Evolutionary conservation across 2,329 filamentous ascomycete genomes (phyloP), one percentile per base, ranked within the genome.

Genomic region (Didymella segeticola): DNA sequence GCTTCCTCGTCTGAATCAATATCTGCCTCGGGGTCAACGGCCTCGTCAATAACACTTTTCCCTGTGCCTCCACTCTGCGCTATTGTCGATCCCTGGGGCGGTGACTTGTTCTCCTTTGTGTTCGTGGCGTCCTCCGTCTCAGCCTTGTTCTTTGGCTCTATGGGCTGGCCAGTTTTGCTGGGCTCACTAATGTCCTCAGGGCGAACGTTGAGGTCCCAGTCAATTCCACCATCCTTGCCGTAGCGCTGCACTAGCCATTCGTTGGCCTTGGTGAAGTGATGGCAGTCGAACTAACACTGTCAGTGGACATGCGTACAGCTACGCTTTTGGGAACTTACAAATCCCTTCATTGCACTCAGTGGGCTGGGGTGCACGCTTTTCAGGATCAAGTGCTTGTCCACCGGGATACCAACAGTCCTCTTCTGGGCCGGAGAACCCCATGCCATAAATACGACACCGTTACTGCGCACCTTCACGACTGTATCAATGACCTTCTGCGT

Each of bases 341-440:
- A 99, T 1, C 95, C 95, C 47, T 85, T 83, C 12, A 81, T 77
- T 4, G 93, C 95, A 76, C 91, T 96, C 61, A 97, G 75, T n/a
- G 95, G 95, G 74, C 91, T 96, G 0, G 95, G 95, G 77, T 99
- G 95, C 43, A 93, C 92, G 67, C 87, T 89, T 76, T 89, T 87
- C 61, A 99, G 80, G 30, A 99, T 90, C 38, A 91, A 82, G 77
- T 99, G 93, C 66, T 83, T 87, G 60, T 84, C 81, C 43, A 76
- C 79, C 69, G 95, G 89, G 46, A 98, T 82, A 63, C 86, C 89
- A 34, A 82, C 78, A 19, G 96, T 90, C 50, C 93, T 81, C 78
- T 91, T 89, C 50, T 87, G 89, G 0, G 95, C 95, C 1, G 91
- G 90, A 5, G 81, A 86, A 14, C 95, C 95, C 95, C 95, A 99